Evolutionary conservation across 106 monocot genomes (phyloP).

Genomic region (Allium cepa): DNA sequence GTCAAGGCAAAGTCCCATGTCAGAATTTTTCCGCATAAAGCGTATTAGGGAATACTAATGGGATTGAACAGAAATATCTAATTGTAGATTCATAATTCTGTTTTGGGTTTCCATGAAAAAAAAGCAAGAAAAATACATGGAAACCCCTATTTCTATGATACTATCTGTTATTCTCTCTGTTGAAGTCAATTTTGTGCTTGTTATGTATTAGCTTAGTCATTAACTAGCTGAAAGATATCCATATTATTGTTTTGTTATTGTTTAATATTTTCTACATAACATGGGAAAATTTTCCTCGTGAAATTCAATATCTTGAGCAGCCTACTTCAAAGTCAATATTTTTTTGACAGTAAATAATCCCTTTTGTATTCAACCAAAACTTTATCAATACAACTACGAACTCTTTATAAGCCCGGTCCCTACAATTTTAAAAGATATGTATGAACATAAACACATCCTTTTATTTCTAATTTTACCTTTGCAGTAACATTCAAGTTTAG

Average conservation of each 20-base stretch:
- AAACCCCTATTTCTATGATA: constrained; percentile 25
- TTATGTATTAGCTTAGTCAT: too few species aligned
- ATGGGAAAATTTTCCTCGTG: constrained; percentile 89
- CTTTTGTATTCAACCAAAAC: too few species aligned
- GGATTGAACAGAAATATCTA: not conserved
- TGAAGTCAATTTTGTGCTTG: constrained; percentile 55
- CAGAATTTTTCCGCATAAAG: constrained; percentile 73
- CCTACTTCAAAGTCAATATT: too few species aligned
- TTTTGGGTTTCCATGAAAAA: constrained; percentile 43
- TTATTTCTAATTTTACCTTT: too few species aligned
- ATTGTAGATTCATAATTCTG: not conserved
- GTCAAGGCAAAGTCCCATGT: constrained; percentile 96
- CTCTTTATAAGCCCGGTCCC: too few species aligned
- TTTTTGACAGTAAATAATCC: too few species aligned
- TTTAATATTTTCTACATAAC: constrained; percentile 10
- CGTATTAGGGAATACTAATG: constrained; percentile 3
- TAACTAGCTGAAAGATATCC: too few species aligned
- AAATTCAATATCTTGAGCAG: constrained; percentile 79
- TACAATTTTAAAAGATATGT: too few species aligned
- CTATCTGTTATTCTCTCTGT: constrained; percentile 86
- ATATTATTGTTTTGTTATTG: too few species aligned
- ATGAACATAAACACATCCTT: too few species aligned
- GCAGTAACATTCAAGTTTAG: too few species aligned
- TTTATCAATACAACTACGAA: too few species aligned
- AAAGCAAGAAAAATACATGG: constrained; percentile 19